Conservation (phyloP, 208 protist species). For the Histomonas meleagridis region DNA sequence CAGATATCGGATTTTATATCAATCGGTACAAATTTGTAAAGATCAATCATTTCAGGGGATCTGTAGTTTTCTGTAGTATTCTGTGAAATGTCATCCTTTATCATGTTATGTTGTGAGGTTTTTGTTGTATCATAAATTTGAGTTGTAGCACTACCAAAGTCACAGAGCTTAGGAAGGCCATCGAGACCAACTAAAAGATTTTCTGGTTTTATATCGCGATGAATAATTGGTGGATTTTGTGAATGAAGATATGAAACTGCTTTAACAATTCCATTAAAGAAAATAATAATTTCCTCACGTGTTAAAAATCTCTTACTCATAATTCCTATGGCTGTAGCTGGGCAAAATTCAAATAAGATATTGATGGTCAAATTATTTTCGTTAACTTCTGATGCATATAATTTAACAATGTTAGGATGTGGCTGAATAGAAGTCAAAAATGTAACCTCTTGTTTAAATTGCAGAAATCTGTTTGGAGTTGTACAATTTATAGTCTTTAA, state of each 20-base stretch:
- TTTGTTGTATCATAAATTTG: not conserved
- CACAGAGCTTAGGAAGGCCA: conserved; percentile 28
- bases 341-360: not conserved
- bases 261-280: not conserved
- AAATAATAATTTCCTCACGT: conserved; percentile 4
- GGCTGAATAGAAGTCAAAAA: not conserved
- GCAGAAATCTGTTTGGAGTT: not conserved
- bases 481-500: conserved; percentile 7
- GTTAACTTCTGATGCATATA: not conserved
- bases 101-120: not conserved
- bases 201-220: conserved; percentile 42
- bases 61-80: not conserved
- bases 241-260: conserved; percentile 10
- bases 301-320: not conserved
- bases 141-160: conserved; percentile 42
- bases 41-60: conserved; percentile 14
- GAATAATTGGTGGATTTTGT: conserved; percentile 38
- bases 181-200: conserved; percentile 34
- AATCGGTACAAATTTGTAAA: conserved; percentile 1
- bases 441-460: conserved; percentile 18
- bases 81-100: not conserved
- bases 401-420: not conserved
- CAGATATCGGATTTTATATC: not conserved
- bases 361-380: not conserved
- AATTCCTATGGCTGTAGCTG: not conserved